These are phyloP conservation scores for Taphrina populina DNA, from an alignment of 1,139 yeast species.

Conservation along the genomic window DNA sequence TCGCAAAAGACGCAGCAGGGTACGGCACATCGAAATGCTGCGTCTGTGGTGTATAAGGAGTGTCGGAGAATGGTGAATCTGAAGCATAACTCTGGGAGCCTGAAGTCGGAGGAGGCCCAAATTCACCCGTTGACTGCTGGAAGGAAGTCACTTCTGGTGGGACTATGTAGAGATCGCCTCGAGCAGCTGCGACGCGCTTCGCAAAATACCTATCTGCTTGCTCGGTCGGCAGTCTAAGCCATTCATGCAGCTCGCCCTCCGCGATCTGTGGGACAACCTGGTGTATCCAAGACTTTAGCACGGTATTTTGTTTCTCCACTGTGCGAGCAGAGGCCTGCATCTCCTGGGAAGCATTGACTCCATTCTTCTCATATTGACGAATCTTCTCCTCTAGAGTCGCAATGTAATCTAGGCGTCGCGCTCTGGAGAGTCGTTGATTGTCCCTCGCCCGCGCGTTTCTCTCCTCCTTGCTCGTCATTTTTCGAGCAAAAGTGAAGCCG, in stretches of 20 bases:
- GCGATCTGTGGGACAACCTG: not conserved
- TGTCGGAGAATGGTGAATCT: no score
- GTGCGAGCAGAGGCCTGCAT: slow-evolving; percentile 91
- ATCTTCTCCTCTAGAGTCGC: slow-evolving; percentile 27
- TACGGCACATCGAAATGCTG: no score
- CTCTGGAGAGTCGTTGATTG: slow-evolving; percentile 27
- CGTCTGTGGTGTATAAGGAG: no score
- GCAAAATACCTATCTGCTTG: slow-evolving; percentile 9
- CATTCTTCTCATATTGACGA: slow-evolving; percentile 49
- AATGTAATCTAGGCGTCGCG: slow-evolving; percentile 18
- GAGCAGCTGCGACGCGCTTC: no score
- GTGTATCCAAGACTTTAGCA: not conserved
- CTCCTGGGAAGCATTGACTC: slow-evolving; percentile 49
- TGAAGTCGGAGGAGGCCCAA: no score
- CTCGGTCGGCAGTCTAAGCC: slow-evolving; percentile 11
- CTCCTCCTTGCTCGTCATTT: slow-evolving; percentile 16
- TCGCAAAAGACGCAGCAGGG: no score
- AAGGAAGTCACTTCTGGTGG: no score
- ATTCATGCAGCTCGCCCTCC: slow-evolving; percentile 16
- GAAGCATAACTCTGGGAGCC: no score
- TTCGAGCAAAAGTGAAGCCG: no score
- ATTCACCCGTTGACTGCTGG: no score
- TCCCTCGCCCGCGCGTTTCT: slow-evolving; percentile 27
- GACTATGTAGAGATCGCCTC: no score
- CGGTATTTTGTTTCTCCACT: slow-evolving; percentile 49